These are phyloP conservation scores for Colletotrichum plurivorum DNA, from an alignment of 2,329 filamentous ascomycete genomes.

Conservation along the genomic window DNA sequence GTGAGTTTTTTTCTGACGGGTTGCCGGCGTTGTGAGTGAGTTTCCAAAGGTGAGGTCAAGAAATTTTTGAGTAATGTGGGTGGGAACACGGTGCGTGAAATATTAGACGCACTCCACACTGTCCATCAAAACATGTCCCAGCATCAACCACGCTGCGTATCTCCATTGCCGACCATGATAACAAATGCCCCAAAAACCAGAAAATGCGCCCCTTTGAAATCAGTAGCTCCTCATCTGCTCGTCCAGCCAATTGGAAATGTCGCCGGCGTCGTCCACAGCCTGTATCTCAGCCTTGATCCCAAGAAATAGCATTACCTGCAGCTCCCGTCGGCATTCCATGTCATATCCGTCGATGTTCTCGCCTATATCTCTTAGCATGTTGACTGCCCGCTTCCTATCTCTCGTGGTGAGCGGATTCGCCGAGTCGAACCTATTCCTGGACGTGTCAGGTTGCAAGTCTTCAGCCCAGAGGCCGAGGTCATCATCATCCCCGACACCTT, in stretches of 20 bases:
- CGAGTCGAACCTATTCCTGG: background rate
- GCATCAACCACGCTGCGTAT: background rate
- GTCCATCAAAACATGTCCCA: background rate
- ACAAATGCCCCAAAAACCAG: background rate
- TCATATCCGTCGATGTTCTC: conserved; percentile 48
- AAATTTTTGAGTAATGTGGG: conserved; percentile 40
- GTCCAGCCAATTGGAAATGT: conserved; percentile 66
- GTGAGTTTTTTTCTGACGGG: conserved; percentile 1
- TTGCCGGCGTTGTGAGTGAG: conserved; percentile 16
- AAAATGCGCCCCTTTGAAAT: rapidly evolving
- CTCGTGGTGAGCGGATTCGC: conserved; percentile 58
- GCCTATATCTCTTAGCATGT: conserved; percentile 63
- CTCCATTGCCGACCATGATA: background rate
- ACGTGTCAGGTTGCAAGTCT: no score
- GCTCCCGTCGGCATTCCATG: conserved; percentile 63
- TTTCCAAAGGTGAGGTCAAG: conserved; percentile 20
- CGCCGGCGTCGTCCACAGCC: conserved; percentile 70
- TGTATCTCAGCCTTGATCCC: conserved; percentile 86
- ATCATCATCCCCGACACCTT: background rate
- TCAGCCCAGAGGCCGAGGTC: background rate
- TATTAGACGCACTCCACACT: conserved; percentile 17
- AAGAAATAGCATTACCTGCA: conserved; percentile 82
- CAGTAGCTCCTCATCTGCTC: conserved; percentile 48
- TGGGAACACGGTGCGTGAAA: conserved; percentile 39
- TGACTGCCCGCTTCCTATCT: conserved; percentile 71